Base-by-base conservation (phyloP, 2,329 filamentous ascomycete species). In the Sporothrix protearum region DNA sequence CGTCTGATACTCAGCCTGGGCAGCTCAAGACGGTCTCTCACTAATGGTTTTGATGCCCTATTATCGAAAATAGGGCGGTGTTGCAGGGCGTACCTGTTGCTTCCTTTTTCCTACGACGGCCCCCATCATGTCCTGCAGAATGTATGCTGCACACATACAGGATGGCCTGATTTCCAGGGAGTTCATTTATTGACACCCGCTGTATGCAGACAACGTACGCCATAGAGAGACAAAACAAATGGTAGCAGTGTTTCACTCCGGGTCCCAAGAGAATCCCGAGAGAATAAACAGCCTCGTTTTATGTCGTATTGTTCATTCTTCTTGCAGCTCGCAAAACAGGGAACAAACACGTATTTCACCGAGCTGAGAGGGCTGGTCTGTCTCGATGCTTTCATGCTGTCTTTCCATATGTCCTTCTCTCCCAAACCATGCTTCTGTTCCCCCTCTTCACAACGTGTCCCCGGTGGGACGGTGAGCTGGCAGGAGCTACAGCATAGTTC, bases 221-320 rank as follows among this genome's bases (percentile, higher is more conserved):
- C 28, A 22, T 28, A 39, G n/a, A 42, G 0, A 16, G 28, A 42
- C 2, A 64, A 6, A 22, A 2, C 3, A 28, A 45, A 28, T 9
- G 14, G 59, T 14, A 42, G 10, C 36, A 28, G 12, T 42, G n/a
- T 45, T 36, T 64, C n/a, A 64, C 36, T 64, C 36, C 59, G 59
- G 28, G 59, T 45, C 36, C 59, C 36, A 12, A 64, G 12, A 10
- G 36, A 63, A 42, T 45, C 36, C 59, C 36, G 22, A 64, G 12
- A 10, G 36, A 63, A 42, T 14, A n/a, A 63, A 42, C 57, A 39
- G 57, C 57, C 57, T 63, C 57, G 57, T 63, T 63, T 59, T 61
- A 19, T n/a, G 30, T 63, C 10, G 36, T 12, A 7, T 39, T 61
- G 7, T 61, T 1, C 33, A 25, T 25, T 61, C n/a, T 61, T 42